Conservation (phyloP, 345 rosid species). For the Syzygium aqueum region DNA sequence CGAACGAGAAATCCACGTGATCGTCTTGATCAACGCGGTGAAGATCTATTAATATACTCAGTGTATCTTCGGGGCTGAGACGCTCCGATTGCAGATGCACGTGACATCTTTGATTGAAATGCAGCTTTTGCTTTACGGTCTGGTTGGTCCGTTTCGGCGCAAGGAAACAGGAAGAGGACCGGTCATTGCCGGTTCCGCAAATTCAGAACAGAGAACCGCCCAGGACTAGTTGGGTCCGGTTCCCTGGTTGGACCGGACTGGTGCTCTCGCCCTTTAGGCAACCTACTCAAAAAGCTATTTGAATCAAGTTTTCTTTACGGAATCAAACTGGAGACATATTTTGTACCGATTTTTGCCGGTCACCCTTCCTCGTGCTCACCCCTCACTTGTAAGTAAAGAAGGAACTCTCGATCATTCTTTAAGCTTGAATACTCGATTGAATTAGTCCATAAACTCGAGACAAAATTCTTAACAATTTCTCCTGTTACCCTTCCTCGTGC, state of each 20-base stretch:
- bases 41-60: not conserved
- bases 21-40: not conserved
- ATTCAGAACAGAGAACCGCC: not conserved
- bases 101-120: not conserved
- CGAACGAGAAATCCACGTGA: not conserved
- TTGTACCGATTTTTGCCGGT: not conserved
- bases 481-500: not conserved
- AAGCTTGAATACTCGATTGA: not conserved
- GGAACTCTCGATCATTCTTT: not conserved
- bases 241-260: not conserved
- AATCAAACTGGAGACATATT: not conserved
- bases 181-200: not conserved
- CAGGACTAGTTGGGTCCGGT: not conserved
- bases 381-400: not conserved
- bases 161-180: not conserved
- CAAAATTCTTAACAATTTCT: not conserved
- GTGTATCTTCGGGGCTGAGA: not conserved
- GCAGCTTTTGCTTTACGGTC: not conserved
- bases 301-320: not conserved
- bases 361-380: not conserved
- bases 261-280: not conserved
- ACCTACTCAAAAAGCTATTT: not conserved
- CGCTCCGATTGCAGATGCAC: not conserved
- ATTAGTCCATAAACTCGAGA: not conserved
- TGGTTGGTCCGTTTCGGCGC: not conserved